phyloP scores from a whole-genome alignment of 768 basidiomycete genomes.

The Collybiopsis luxurians region DNA sequence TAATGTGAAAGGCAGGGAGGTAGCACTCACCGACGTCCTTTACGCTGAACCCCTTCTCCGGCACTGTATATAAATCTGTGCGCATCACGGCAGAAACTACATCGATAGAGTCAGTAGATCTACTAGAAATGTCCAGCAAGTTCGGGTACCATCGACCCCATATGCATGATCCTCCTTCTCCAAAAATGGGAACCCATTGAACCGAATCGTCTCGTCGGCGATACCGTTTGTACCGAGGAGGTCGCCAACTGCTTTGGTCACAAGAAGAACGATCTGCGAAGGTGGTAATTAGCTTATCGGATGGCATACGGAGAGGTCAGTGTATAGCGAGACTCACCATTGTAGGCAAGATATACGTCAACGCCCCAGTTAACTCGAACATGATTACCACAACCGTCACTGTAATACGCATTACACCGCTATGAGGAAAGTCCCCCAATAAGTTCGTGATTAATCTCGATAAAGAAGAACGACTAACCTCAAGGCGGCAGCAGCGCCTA shows the following conservation, averaged over 20 bases:
- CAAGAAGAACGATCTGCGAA: conserved; percentile 85
- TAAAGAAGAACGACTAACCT: conserved; percentile 47
- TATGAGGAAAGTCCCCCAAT: conserved; percentile 23
- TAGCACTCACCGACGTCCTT: conserved; percentile 69
- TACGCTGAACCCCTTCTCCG: conserved; percentile 73
- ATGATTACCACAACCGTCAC: conserved; percentile 98
- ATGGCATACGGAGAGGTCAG: too few species aligned
- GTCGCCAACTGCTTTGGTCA: conserved; percentile 97
- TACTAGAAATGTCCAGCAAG: neutral
- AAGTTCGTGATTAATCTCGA: neutral
- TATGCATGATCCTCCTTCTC: conserved; percentile 95
- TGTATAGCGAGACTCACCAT: conserved; percentile 60
- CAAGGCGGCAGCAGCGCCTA: conserved; percentile 94
- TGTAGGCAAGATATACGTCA: conserved; percentile 95
- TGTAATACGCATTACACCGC: conserved; percentile 95
- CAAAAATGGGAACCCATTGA: conserved; percentile 96
- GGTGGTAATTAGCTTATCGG: too few species aligned
- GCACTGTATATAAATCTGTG: conserved; percentile 69
- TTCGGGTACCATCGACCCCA: conserved; percentile 75
- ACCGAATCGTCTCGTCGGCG: conserved; percentile 94
- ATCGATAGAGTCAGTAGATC: neutral
- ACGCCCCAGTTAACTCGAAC: conserved; percentile 94
- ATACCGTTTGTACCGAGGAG: conserved; percentile 92
- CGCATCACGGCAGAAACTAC: conserved; percentile 90
- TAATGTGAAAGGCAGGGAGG: neutral